phyloP scores from a whole-genome alignment of 441 rosid genomes.

The Raphanus hybrid region DNA sequence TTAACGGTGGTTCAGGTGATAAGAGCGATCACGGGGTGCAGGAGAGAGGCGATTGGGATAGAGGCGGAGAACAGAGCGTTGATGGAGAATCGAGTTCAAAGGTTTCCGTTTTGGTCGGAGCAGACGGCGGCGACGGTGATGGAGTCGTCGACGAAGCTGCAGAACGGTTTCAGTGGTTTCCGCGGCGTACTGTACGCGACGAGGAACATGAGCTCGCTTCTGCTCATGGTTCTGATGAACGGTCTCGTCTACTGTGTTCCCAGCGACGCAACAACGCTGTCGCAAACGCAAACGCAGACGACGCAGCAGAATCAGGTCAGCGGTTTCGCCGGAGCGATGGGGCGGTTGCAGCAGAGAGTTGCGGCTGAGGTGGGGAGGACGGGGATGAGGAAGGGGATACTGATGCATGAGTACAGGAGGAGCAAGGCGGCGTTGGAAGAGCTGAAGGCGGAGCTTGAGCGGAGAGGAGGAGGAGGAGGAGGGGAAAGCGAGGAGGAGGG shows the following conservation, averaged over 20 bases:
- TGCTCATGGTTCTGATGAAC: conserved; percentile 59
- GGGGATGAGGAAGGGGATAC: conserved; percentile 49
- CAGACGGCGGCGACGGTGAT: conserved; percentile 57
- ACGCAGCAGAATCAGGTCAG: conserved; percentile 36
- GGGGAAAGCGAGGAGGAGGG: conserved; percentile 45
- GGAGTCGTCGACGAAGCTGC: conserved; percentile 50
- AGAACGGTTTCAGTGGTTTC: conserved; percentile 73
- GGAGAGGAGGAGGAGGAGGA: conserved; percentile 52
- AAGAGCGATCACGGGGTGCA: conserved; percentile 72
- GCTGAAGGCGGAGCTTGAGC: conserved; percentile 60
- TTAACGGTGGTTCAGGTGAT: conserved; percentile 54
- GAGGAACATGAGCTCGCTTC: conserved; percentile 69
- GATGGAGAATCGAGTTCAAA: conserved; percentile 76
- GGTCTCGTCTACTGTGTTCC: conserved; percentile 71
- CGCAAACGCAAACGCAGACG: conserved; percentile 49
- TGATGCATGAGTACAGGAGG: conserved; percentile 61
- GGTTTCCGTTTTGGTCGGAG: conserved; percentile 71
- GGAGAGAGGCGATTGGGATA: conserved; percentile 74
- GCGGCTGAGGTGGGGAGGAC: conserved; percentile 58
- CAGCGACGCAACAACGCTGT: conserved; percentile 30
- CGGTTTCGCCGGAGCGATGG: conserved; percentile 57
- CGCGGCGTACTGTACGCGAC: conserved; percentile 80
- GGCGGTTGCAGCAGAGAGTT: conserved; percentile 66
- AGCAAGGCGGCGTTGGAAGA: conserved; percentile 71
- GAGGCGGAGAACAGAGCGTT: conserved; percentile 83